Base-by-base conservation (phyloP, 2,329 filamentous ascomycete species). In the Penicillium frequentans region DNA sequence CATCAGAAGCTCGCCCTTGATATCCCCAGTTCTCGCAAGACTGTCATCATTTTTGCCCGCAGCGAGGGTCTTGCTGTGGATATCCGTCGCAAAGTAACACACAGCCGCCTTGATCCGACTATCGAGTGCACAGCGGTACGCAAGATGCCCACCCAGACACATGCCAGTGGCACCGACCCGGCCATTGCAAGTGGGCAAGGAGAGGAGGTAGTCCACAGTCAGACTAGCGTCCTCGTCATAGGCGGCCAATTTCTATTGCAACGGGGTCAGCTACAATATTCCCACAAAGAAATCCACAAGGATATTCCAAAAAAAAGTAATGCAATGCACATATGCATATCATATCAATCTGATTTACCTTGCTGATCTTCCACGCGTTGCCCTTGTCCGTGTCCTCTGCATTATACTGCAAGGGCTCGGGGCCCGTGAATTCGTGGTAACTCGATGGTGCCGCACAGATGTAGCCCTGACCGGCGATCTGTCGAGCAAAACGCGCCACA, bases 131-230 rank as follows among this genome's bases (percentile, higher is more conserved):
- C 83, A 85, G 43, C 87, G 81, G 71, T 86, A 89, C 75, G 90
- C 90, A 19, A 97, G 84, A 71, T 97, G 93, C 1, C 93, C 93
- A 52, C 93, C 93, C 1, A 97, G 85, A 74, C 93, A 97, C 93
- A 97, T 97, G 59, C 91, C 91, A 13, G 90, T 92, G 5, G 88
- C 81, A 46, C 90, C 90, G 64, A 96, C 84, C 35, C 85, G 83
- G 49, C 92, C 92, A 59, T 87, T 96, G 75, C 92, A 91, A n/a
- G 89, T 91, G 5, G 86, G 82, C 23, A 92, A 82, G 24, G 82
- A 83, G 4, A 93, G 81, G 29, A 95, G 84, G 59, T 86, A 79
- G 71, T 91, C 86, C 35, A 93, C 85, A 3, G 86, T 84, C 43
- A 86, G 81, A 57, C 80, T 79, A 3, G 88, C 86, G 67, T 93